Evolutionary conservation across 306 rosid genomes (phyloP), one percentile per base, ranked within the genome.

Genomic region (Trifolium pratense): DNA sequence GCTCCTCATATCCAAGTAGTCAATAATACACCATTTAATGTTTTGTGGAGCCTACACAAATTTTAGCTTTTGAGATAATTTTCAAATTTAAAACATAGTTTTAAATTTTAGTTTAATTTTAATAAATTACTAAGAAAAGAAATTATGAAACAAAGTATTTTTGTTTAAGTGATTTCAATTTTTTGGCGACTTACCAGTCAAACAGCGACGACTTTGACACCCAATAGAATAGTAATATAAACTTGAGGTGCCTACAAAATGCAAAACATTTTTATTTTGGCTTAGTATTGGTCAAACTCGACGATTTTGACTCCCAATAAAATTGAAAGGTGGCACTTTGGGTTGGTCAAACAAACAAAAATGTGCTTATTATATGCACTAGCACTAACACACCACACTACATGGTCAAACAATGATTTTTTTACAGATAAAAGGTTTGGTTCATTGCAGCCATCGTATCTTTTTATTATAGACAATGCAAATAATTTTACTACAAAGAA

Each of bases 161-260:
- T 49, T 48, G 4, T n/a, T 49, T 49, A 49, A 16, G 65, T 29
- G 65, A 77, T 1, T 25, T 43, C n/a, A n/a, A n/a, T n/a, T 31
- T 58, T 23, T 23, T 59, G 76, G 69, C 5, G 57, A 36, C 32
- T 7, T 42, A 9, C 18, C 15, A 8, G 82, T 78, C 82, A 78
- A 78, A 71, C 73, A 3, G 65, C 13, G 76, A 31, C 82, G 39
- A 71, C 64, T 64, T 64, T 63, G 82, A 71, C 68, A 62, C 72
- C 46, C 20, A 56, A 56, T 29, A 29, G 32, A 29, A 29, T 29
- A 8, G 18, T 17, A 73, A 6, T 12, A 53, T 65, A 39, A 16
- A 39, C 37, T 55, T 14, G 13, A 18, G 9, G 61, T 21, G 1
- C 29, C 14, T 26, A 3, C 39, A 26, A 59, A 59, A 59, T 59